A percentile compares a stretch with the other conserved stretches of the same genome.
These are phyloP conservation scores for Syzygium syzygioides DNA, from an alignment of 441 rosid genomes.

Conservation along the genomic window DNA sequence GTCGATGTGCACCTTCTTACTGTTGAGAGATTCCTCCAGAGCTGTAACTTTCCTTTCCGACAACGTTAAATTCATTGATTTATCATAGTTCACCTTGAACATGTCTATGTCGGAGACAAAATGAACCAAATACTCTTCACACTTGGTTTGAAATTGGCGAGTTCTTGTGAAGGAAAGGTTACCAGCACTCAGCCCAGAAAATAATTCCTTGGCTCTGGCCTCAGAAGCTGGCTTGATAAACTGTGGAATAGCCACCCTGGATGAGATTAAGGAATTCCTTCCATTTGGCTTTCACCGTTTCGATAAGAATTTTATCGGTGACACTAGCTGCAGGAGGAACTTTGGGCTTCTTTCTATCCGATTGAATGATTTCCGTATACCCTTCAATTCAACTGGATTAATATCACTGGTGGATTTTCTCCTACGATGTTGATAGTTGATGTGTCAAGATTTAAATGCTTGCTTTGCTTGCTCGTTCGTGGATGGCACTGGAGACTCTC, in stretches of 20 bases:
- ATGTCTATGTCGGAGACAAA: too few species aligned
- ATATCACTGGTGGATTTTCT: neutral
- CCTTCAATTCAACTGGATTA: neutral
- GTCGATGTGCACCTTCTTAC: too few species aligned
- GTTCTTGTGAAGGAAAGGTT: too few species aligned
- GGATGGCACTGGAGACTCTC: neutral
- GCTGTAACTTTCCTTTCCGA: too few species aligned
- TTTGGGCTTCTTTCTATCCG: neutral
- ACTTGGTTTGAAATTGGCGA: too few species aligned
- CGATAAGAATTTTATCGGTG: neutral
- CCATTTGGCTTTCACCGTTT: neutral
- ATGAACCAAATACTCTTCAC: too few species aligned
- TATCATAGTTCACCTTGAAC: too few species aligned
- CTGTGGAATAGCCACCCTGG: neutral
- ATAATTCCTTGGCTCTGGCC: too few species aligned
- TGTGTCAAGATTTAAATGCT: neutral
- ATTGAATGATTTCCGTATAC: neutral
- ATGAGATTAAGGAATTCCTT: neutral
- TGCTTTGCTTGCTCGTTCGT: neutral
- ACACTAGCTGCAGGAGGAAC: neutral
- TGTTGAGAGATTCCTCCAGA: too few species aligned
- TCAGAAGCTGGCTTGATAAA: too few species aligned
- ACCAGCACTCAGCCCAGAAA: too few species aligned
- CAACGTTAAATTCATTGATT: too few species aligned
- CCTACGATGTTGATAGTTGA: neutral